Base-by-base conservation (phyloP, 2,329 filamentous ascomycete species). In the Zalaria obscura region DNA sequence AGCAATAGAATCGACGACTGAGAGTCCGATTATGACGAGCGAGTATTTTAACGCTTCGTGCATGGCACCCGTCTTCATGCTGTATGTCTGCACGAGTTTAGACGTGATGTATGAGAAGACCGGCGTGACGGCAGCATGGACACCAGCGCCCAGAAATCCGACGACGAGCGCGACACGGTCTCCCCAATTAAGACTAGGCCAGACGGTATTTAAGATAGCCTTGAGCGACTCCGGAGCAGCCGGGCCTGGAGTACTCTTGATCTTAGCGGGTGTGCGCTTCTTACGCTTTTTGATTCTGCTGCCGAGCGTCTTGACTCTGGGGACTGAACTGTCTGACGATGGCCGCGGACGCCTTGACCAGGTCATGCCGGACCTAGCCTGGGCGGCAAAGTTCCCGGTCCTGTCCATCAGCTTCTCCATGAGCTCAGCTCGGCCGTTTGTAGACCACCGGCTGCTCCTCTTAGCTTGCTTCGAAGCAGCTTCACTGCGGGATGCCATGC, bases 21-120 rank as follows among this genome's bases (percentile, higher is more conserved):
- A 79, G 4, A 94, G 69, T 0, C 68, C 72, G 0, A 89, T 62
- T 4, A 95, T 76, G 1, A 68, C 66, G 9, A 87, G 59, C 0
- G 85, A 79, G 74, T 85, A 95, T 42, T 62, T 71, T 32, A 72
- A 65, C 0, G 79, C 74, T 5, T 60, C 58, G 1, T 66, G 60
- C 4, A 65, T 56, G 39, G 72, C 70, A 39, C 70, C 61, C 0
- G 59, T 58, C 0, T 67, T 53, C 0, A 72, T 58, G 59, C 80
- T 84, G 55, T 91, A 85, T 0, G 78, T 78, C 2, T 67, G 63
- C 0, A 93, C 69, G 0, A 95, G 70, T 42, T 79, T 75, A 0
- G 85, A 75, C 39, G 94, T 78, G 5, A 82, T 67, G 55, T 73
- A 86, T 0, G 85, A 80, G 51, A 95, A 95, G 0, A 75, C 64